phyloP scores from a whole-genome alignment of 176 grass and related monocot species.

The Typha latifolia region DNA sequence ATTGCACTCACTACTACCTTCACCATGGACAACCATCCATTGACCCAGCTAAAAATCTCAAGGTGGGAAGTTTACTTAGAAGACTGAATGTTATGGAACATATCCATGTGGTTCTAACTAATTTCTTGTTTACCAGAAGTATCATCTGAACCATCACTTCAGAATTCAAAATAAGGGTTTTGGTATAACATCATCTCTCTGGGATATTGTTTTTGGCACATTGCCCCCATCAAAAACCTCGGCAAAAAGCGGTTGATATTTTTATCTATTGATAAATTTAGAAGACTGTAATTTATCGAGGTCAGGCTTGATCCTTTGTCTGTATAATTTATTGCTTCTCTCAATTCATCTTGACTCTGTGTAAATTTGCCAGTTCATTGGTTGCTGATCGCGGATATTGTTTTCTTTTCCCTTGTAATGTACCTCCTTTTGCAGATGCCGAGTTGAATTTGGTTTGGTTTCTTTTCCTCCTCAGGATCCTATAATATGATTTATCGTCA shows the following conservation, averaged over 20 bases:
- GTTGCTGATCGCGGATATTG: no score
- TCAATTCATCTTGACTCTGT: no score
- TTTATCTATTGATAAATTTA: conserved; percentile 15
- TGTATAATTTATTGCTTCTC: neutral
- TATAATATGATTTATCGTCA: neutral
- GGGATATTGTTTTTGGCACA: conserved; percentile 73
- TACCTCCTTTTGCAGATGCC: no score
- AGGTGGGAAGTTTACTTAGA: conserved; percentile 36
- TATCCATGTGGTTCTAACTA: neutral
- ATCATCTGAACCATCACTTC: conserved; percentile 94
- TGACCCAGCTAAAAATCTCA: conserved; percentile 60
- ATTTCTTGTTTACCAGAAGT: conserved; percentile 35
- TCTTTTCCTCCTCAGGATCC: neutral
- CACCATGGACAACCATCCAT: conserved; percentile 85
- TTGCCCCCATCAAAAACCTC: conserved; percentile 35
- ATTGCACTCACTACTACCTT: conserved; percentile 89
- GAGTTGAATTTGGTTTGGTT: no score
- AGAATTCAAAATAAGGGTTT: conserved; percentile 81
- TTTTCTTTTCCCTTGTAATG: no score
- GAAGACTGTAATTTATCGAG: conserved; percentile 45
- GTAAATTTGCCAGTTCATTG: no score
- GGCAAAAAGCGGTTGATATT: conserved; percentile 35
- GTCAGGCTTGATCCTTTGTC: conserved; percentile 25
- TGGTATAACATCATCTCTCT: conserved; percentile 78
- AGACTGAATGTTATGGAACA: conserved; percentile 2